Base-by-base conservation (phyloP, 2,329 filamentous ascomycete species). In the Diaporthe humulicola region DNA sequence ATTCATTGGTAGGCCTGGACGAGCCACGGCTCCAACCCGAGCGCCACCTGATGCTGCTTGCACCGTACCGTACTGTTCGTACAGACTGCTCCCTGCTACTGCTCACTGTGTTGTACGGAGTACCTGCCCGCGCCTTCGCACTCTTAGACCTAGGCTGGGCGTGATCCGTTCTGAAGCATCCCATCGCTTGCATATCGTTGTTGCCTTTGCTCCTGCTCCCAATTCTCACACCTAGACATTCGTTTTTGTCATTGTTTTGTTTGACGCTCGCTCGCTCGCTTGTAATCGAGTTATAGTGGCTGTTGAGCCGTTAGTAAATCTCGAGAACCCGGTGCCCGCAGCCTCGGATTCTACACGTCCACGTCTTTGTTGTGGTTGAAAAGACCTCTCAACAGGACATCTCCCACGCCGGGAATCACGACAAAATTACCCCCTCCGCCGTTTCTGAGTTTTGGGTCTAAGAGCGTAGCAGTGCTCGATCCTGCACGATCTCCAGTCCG, bases 171-270 rank as follows among this genome's bases (percentile, higher is more conserved):
- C 30, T 50, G 56, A 60, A 60, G 72, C 66, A 61, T 69, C 64
- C 58, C 30, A n/a, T 67, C 61, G 70, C 60, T 60, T 54, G 45
- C 42, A 58, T 64, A 50, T 75, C 45, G 58, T 56, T 73, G 52
- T 42, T 56, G 42, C 71, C 69, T 74, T 76, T 74, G 60, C 73
- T 40, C 70, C 69, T 58, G 71, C 71, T 75, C 71, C 58, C 67
- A 74, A 73, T 73, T 28, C 40, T 64, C 30, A 50, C 73, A 77
- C 66, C 74, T 66, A 70, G 75, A 79, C 79, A 75, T 77, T 81
- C 79, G 80, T 81, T 81, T 74, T 73, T 60, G 60, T 70, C 73
- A 60, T 48, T 70, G 33, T 74, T 38, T 61, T 50, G 25, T 36
- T 28, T 54, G 45, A 57, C 48, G 38, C 38, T 71, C 28, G 33